Evolutionary conservation across 1,139 yeast species (phyloP).

Genomic region (Scheffersomyces parashehatae): DNA sequence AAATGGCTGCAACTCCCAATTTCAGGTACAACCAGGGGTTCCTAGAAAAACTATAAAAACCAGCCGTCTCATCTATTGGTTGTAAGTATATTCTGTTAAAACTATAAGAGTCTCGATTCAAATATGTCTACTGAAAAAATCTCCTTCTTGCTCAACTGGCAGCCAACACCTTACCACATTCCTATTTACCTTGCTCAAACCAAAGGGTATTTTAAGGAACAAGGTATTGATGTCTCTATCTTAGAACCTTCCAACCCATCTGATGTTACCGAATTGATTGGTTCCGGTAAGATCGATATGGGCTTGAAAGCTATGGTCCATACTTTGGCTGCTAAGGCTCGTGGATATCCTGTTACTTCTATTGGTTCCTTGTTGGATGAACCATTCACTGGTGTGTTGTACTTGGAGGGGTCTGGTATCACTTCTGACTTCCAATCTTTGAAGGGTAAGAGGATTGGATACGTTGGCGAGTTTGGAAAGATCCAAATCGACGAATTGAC

Average conservation of each 20-base stretch:
- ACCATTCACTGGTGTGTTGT: constrained; percentile 58
- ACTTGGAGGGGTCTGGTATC: constrained; percentile 52
- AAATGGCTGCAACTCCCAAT: too few relatives aligned
- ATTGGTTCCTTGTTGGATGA: constrained; percentile 57
- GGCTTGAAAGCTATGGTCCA: constrained; percentile 64
- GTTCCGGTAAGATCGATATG: constrained; percentile 59
- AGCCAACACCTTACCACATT: constrained; percentile 58
- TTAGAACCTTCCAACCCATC: constrained; percentile 61
- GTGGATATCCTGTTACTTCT: constrained; percentile 59
- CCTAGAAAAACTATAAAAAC: neutral
- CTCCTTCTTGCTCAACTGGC: constrained; percentile 57
- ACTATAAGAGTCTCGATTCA: neutral
- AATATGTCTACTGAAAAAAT: constrained; percentile 45
- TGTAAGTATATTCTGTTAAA: neutral
- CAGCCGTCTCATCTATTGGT: neutral
- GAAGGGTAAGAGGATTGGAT: constrained; percentile 56
- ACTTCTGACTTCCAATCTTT: constrained; percentile 52
- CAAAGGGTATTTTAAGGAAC: constrained; percentile 52
- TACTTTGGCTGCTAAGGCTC: constrained; percentile 59
- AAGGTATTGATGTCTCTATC: constrained; percentile 52
- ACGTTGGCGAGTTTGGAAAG: constrained; percentile 62
- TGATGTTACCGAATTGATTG: constrained; percentile 59
- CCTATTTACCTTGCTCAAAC: constrained; percentile 53
- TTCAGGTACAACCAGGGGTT: too few relatives aligned
- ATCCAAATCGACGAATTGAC: constrained; percentile 59